A percentile compares a stretch with the other conserved stretches of the same genome.
Evolutionary conservation across 768 basidiomycete genomes (phyloP).

Genomic region (Pholiota microspora): DNA sequence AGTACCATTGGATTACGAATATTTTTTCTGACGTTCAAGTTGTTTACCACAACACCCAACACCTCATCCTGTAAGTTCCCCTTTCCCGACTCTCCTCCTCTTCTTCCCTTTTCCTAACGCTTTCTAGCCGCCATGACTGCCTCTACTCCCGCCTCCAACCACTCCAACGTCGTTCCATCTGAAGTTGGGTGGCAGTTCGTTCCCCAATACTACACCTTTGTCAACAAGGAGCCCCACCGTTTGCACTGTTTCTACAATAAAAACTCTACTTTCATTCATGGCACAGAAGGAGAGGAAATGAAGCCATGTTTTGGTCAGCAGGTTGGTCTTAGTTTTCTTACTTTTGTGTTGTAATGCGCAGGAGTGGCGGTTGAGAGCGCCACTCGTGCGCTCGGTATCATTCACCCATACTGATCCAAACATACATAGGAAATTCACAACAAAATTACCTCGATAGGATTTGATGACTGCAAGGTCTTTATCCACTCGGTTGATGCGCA

Average conservation of each 20-base stretch:
- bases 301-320: conserved; percentile 91
- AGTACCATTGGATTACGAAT: not conserved
- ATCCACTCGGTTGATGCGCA: conserved; percentile 99
- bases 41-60: conserved; percentile 21
- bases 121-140: conserved; percentile 33
- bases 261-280: conserved; percentile 95
- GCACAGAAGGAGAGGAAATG: conserved; percentile 93
- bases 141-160: conserved; percentile 39
- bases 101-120: conserved; percentile 20
- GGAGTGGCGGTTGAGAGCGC: conserved; percentile 1
- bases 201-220: conserved; percentile 98
- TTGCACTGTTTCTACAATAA: conserved; percentile 99
- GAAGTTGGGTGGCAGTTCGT: conserved; percentile 99
- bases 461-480: conserved; percentile 97
- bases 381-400: not conserved
- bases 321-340: conserved; percentile 43
- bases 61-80: conserved; percentile 20
- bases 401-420: not conserved
- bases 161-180: conserved; percentile 71
- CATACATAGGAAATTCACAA: conserved; percentile 85
- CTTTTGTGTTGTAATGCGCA: conserved; percentile 1
- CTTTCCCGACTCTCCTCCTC: conserved; percentile 26
- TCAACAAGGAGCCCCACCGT: conserved; percentile 96
- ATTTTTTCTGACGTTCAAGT: not conserved
- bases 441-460: conserved; percentile 91